Percentiles rank a stretch among this genome's conserved stretches.
These are phyloP conservation scores for Zygosaccharomyces pseudobailii DNA, from an alignment of 1,139 yeast species.

Conservation along the genomic window DNA sequence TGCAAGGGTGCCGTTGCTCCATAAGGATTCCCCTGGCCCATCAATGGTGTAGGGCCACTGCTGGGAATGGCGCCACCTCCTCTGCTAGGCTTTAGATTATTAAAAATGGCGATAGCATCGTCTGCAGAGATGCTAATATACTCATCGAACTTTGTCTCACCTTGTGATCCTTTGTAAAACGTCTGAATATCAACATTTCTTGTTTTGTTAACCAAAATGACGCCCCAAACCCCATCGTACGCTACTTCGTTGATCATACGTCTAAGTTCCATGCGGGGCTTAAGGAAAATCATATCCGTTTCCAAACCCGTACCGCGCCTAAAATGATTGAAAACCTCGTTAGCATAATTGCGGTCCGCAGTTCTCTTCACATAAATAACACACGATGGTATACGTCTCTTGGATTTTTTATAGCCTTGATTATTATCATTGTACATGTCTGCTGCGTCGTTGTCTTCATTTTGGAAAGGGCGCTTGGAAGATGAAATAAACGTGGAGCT, in stretches of 20 bases:
- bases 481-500: slow-evolving; percentile 34
- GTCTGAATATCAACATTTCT: slow-evolving; percentile 64
- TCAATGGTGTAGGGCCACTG: slow-evolving; percentile 9
- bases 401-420: slow-evolving; percentile 26
- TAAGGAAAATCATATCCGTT: slow-evolving; percentile 44
- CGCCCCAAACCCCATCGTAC: slow-evolving; percentile 71
- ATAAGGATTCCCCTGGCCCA: slow-evolving; percentile 14
- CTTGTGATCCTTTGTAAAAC: slow-evolving; percentile 62
- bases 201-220: slow-evolving; percentile 56
- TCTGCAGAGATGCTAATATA: slow-evolving; percentile 63
- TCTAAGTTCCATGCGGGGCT: slow-evolving; percentile 48
- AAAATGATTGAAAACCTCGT: slow-evolving; percentile 52
- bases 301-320: slow-evolving; percentile 47
- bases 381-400: slow-evolving; percentile 49
- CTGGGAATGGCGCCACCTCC: slow-evolving; percentile 26
- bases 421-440: slow-evolving; percentile 31
- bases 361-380: slow-evolving; percentile 64
- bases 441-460: slow-evolving; percentile 24
- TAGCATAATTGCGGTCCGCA: slow-evolving; percentile 54
- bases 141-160: slow-evolving; percentile 76
- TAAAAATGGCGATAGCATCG: slow-evolving; percentile 52
- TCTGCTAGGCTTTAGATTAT: slow-evolving; percentile 35
- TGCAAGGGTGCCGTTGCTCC: slow-evolving; percentile 18
- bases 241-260: slow-evolving; percentile 73
- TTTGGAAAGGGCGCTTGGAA: slow-evolving; percentile 33